Evolutionary conservation across 441 rosid genomes (phyloP).

Genomic region (Melastoma candidum): DNA sequence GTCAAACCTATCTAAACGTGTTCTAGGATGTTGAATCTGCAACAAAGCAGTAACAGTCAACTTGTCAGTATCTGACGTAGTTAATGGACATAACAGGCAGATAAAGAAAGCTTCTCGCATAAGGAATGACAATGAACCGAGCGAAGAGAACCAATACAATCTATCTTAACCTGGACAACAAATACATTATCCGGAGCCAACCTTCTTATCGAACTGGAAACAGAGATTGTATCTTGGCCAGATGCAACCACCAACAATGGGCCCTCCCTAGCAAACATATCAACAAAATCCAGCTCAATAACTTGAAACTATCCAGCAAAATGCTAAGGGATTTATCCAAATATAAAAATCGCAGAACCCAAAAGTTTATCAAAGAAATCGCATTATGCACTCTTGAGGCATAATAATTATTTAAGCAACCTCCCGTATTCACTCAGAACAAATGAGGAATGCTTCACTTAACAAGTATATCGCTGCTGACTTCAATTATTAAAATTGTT

Average conservation of each 20-base stretch:
- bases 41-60: constrained; percentile 10
- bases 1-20: constrained; percentile 73
- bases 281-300: background rate
- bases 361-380: too few species aligned
- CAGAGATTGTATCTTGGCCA: constrained; percentile 73
- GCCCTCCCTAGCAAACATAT: constrained; percentile 53
- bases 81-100: background rate
- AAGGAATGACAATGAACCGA: background rate
- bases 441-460: too few species aligned
- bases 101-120: background rate
- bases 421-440: too few species aligned
- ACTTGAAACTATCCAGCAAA: background rate
- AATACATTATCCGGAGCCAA: constrained; percentile 75
- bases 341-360: too few species aligned
- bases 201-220: constrained; percentile 75
- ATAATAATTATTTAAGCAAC: too few species aligned
- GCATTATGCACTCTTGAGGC: too few species aligned
- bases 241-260: constrained; percentile 87
- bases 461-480: background rate
- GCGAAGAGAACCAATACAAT: constrained; percentile 1
- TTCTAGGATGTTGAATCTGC: constrained; percentile 92
- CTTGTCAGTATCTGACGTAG: too few species aligned
- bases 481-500: background rate
- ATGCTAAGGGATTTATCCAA: too few species aligned
- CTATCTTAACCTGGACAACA: constrained; percentile 64